Percentiles rank a stretch among this genome's conserved stretches.
Conservation (phyloP, 1,284 basidiomycete genomes). For the Apiotrichum brassicae region DNA sequence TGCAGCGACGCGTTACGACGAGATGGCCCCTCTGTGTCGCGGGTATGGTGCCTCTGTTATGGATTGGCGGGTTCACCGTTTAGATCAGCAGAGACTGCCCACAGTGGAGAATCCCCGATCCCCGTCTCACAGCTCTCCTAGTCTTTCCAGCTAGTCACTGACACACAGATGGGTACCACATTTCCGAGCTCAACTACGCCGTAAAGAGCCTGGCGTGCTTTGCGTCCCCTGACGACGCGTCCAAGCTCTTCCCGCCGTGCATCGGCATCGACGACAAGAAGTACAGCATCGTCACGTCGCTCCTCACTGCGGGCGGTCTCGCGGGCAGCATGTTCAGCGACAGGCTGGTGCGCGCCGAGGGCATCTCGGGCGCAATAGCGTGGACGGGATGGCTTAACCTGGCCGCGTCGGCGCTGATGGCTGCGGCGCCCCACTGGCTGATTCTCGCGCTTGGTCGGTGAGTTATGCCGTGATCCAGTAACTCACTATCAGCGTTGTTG, state of each 20-base stretch:
- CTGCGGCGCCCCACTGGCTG: constrained; percentile 55
- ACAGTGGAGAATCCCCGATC: too few species aligned
- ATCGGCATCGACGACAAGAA: constrained; percentile 67
- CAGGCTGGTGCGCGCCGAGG: constrained; percentile 60
- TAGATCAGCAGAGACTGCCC: too few species aligned
- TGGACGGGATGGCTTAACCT: constrained; percentile 58
- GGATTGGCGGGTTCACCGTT: too few species aligned
- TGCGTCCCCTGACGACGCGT: constrained; percentile 27
- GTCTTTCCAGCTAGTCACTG: not conserved
- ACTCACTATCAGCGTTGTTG: constrained; percentile 65
- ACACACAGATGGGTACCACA: constrained; percentile 57
- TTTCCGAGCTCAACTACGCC: constrained; percentile 80
- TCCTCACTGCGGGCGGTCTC: constrained; percentile 84
- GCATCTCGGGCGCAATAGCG: constrained; percentile 45
- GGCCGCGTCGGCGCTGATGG: constrained; percentile 61
- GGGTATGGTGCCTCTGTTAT: too few species aligned
- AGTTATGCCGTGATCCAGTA: too few species aligned
- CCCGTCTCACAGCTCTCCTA: not conserved
- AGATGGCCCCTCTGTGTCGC: too few species aligned
- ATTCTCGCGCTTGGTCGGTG: constrained; percentile 47
- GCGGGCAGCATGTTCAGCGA: constrained; percentile 68
- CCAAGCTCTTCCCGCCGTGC: constrained; percentile 50
- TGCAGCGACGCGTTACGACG: too few species aligned
- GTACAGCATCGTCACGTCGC: constrained; percentile 73
- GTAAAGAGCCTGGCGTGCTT: constrained; percentile 67